Evolutionary conservation across 768 basidiomycete genomes (phyloP), one percentile per base, ranked within the genome.

Genomic region (Mycena vulgaris): DNA sequence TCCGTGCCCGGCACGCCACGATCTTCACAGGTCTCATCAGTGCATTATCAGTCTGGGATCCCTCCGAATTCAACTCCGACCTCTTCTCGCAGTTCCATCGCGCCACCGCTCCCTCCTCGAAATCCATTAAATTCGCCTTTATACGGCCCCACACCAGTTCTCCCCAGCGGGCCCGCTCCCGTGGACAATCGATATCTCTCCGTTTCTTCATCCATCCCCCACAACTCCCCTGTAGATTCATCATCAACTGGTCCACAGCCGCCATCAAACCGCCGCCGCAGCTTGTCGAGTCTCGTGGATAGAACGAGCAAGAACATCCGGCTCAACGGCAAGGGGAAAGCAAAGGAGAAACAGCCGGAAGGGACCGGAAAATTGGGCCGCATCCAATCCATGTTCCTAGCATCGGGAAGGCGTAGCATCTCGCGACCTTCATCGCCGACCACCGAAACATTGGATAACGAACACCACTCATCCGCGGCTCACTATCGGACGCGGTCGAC

Each of bases 401-500:
- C 57, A n/a, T 57, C 66, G 30, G 57, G 51, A 11, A 13, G 62
- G 19, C 55, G 25, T 17, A 58, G 23, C 47, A 25, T 6, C 11
- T 10, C 63, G 3, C 63, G 58, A 23, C 51, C 60, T 8, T 5
- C 53, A 19, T 67, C 66, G 4, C 59, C 33, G 48, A 49, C 31
- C 49, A 19, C 19, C 21, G 25, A 7, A 30, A 19, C 35, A 27
- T n/a, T 28, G 35, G 28, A 66, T n/a, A n/a, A n/a, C n/a, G n/a
- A n/a, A n/a, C n/a, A n/a, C 2, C 42, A 14, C 42, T 40, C 33
- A 14, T 21, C 25, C 23, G 52, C 17, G 5, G 28, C 27, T 14
- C 25, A n/a, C 25, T 25, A 62, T 25, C 45, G 31, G 21, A 57
- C 63, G 19, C 64, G 63, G 21, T 72, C 72, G 8, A 65, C 65